Evolutionary conservation across 140 eudicot species (phyloP), one percentile per base, ranked within the genome.

Genomic region (Bidens hawaiensis): DNA sequence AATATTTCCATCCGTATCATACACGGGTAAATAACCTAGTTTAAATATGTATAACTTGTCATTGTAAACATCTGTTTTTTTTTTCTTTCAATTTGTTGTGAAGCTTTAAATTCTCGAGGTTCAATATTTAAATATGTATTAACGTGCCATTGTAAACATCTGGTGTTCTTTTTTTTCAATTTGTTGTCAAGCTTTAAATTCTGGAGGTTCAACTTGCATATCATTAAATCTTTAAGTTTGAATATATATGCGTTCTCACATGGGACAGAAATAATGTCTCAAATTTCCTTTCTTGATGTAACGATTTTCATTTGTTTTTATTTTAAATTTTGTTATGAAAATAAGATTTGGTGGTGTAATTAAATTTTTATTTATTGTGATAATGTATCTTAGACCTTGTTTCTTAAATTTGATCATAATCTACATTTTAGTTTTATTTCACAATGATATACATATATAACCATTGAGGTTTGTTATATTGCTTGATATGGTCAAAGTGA

Each of bases 211-310:
- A 54, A 54, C 55, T 55, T 67, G 56, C 65, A 42, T 41, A 55
- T 54, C 15, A 26, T 40, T 26, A 40, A 9, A 67, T 38, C 54
- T 53, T 53, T 1, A 53, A 38, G 34, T 36, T 18, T 6, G 28
- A 53, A 28, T 30, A 1, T 5, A 22, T 13, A 14, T n/a, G n/a
- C 31, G 16, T 50, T 18, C 26, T 67, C 73, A 68, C 73, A 42
- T 68, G 57, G 73, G 65, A 68, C 12, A 65, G 42, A 55, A 54
- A 68, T 31, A 53, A 68, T 68, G 65, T 56, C 34, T 55, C 57
- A 17, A 26, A 55, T 56, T 63, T 65, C 56, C 22, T 55, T 13
- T 28, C 14, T 13, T 17, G 57, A 55, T 42, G 73, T 43, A 27
- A 41, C 43, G 55, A 14, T 19, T 31, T 15, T 2, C 0, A 12